Percentiles rank a stretch among this genome's conserved stretches.
Conservation (phyloP, 495 filamentous ascomycete species). For the Hypoxylon rickii region DNA sequence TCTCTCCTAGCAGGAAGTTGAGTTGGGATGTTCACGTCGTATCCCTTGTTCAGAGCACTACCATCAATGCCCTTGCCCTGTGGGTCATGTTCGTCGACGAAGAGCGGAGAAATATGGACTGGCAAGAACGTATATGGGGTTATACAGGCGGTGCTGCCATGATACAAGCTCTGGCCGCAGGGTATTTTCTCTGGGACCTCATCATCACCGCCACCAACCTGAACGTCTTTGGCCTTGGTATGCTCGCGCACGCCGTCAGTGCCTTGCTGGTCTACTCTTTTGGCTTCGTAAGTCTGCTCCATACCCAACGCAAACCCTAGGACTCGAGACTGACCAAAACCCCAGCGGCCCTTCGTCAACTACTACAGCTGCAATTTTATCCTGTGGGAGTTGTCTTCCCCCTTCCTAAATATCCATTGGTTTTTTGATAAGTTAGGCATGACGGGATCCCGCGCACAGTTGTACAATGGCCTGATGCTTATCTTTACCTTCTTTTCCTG, state of each 20-base stretch:
- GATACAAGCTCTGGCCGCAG: conserved; percentile 80
- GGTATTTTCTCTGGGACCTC: conserved; percentile 97
- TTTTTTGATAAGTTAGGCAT: conserved; percentile 97
- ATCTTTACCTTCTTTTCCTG: conserved; percentile 75
- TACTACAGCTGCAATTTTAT: conserved; percentile 91
- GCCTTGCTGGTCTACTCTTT: conserved; percentile 85
- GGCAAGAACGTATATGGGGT: conserved; percentile 81
- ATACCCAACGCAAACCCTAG: background rate
- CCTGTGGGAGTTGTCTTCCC: conserved; percentile 95
- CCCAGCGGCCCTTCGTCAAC: conserved; percentile 88
- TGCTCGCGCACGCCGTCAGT: conserved; percentile 86
- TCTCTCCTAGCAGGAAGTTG: conserved; percentile 69
- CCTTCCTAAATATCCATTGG: conserved; percentile 98
- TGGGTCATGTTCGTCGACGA: conserved; percentile 82
- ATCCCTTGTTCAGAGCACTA: conserved; percentile 79
- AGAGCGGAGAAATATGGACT: conserved; percentile 73
- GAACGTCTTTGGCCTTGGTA: conserved; percentile 82
- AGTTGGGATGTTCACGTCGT: conserved; percentile 99
- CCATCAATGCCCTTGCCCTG: conserved; percentile 78
- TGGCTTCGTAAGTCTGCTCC: conserved; percentile 77
- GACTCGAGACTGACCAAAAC: background rate
- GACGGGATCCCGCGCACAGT: conserved; percentile 69
- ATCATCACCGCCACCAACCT: conserved; percentile 72
- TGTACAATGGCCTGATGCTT: conserved; percentile 39
- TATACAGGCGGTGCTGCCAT: conserved; percentile 84